Conservation (phyloP, 495 filamentous ascomycete species). For the Choiromyces venosus region DNA sequence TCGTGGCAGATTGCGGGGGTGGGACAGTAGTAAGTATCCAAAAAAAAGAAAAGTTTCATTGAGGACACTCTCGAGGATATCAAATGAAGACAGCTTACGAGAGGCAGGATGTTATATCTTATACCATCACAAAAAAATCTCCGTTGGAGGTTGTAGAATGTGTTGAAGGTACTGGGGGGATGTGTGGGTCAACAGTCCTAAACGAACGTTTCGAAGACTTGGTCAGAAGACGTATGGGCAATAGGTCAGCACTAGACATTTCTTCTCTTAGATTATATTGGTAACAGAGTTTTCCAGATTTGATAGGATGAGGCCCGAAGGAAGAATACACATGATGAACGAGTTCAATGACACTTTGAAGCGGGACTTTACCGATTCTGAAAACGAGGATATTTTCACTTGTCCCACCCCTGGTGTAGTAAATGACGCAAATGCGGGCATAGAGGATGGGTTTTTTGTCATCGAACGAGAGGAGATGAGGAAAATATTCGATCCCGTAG, state of each 20-base stretch:
- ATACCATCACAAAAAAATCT: slow-evolving; percentile 50
- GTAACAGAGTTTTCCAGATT: slow-evolving; percentile 7
- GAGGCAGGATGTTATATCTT: slow-evolving; percentile 43
- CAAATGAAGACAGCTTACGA: no score
- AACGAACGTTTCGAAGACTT: slow-evolving; percentile 62
- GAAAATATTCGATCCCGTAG: slow-evolving; percentile 60
- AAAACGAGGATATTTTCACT: slow-evolving; percentile 62
- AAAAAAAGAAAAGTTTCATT: no score
- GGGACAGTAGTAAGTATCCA: slow-evolving; percentile 54
- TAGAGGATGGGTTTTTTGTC: slow-evolving; percentile 59
- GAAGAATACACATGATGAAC: slow-evolving; percentile 64
- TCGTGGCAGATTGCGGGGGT: slow-evolving; percentile 68
- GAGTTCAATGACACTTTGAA: slow-evolving; percentile 62
- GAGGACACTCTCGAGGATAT: not conserved
- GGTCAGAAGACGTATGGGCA: slow-evolving; percentile 54
- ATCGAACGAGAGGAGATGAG: slow-evolving; percentile 57
- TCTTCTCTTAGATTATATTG: not conserved
- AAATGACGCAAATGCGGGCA: slow-evolving; percentile 56
- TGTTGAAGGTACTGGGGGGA: slow-evolving; percentile 57
- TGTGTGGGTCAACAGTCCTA: slow-evolving; percentile 63
- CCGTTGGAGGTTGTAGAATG: slow-evolving; percentile 57
- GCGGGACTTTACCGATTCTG: slow-evolving; percentile 66
- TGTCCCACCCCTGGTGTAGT: slow-evolving; percentile 63
- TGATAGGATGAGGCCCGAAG: slow-evolving; percentile 54
- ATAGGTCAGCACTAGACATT: slow-evolving; percentile 36